Evolutionary conservation across 192 early-diverging fungal genomes (phyloP).

Genomic region (Rhizoclosmatium globosum): DNA sequence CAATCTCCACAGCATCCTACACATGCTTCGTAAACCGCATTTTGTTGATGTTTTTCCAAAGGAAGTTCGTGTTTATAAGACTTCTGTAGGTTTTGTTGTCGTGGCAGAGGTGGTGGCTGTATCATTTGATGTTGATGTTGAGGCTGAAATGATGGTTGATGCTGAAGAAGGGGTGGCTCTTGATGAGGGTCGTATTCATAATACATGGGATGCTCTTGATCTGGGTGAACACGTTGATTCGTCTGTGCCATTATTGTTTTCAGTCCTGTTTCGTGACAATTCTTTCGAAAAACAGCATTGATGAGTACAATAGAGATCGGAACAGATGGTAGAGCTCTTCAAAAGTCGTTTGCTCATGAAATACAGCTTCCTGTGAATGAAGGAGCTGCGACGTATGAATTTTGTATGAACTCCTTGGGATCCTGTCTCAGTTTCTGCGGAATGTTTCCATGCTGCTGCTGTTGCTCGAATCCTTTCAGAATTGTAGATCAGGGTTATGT

Average conservation of each 20-base stretch:
- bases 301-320: background rate
- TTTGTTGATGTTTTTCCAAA: background rate
- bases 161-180: too few relatives aligned
- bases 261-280: too few relatives aligned
- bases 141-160: too few relatives aligned
- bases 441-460: slow-evolving; percentile 56
- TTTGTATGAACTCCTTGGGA: slow-evolving; percentile 49
- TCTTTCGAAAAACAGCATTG: too few relatives aligned
- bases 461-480: slow-evolving; percentile 59
- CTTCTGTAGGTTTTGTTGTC: background rate
- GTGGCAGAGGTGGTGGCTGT: background rate
- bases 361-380: background rate
- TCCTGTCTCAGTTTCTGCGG: slow-evolving; percentile 48
- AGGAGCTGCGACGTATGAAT: slow-evolving; percentile 36
- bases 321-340: background rate
- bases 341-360: background rate
- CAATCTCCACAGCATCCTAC: background rate
- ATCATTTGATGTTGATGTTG: slow-evolving; percentile 1
- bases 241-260: too few relatives aligned
- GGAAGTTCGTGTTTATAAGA: background rate
- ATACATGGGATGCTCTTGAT: too few relatives aligned
- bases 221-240: too few relatives aligned
- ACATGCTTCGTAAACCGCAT: slow-evolving; percentile 6
- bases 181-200: too few relatives aligned
- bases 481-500: slow-evolving; percentile 51